Conservation (phyloP, 2,329 filamentous ascomycete species). For the Apiospora pterosperma region DNA sequence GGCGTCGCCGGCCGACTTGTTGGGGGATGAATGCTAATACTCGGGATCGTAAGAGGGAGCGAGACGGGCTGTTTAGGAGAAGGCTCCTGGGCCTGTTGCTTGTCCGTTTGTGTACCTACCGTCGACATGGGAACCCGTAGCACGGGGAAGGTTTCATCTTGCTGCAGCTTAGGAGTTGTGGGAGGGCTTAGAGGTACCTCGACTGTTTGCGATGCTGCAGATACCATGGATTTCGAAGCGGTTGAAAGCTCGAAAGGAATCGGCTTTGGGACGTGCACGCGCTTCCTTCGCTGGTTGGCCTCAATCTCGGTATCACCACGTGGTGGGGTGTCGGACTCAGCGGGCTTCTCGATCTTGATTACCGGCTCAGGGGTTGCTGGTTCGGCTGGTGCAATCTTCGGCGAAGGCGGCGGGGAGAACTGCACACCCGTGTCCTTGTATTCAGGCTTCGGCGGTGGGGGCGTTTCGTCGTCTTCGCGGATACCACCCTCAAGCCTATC, state of each 20-base stretch:
- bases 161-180: conserved; percentile 54
- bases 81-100: conserved; percentile 17
- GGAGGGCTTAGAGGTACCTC: conserved; percentile 63
- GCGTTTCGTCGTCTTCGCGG: conserved; percentile 38
- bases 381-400: conserved; percentile 42
- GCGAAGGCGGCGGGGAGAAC: conserved; percentile 79
- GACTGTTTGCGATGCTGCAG: conserved; percentile 59
- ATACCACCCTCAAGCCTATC: conserved; percentile 53
- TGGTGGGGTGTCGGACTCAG: conserved; percentile 41
- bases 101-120: conserved; percentile 60
- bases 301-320: conserved; percentile 59
- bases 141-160: conserved; percentile 27
- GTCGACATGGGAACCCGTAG: conserved; percentile 43
- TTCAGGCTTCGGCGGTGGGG: conserved; percentile 35
- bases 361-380: conserved; percentile 41
- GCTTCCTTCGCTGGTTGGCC: conserved; percentile 71
- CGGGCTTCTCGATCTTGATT: conserved; percentile 33
- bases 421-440: conserved; percentile 80
- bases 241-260: conserved; percentile 44
- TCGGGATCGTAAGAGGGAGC: conserved; percentile 59
- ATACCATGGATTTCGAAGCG: conserved; percentile 54
- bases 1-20: conserved; percentile 79
- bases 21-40: conserved; percentile 89
- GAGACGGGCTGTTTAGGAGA: conserved; percentile 27
- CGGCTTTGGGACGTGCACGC: conserved; percentile 54